phyloP scores from a whole-genome alignment of 257 asterid genomes.

The Solanum pimpinellifolium region DNA sequence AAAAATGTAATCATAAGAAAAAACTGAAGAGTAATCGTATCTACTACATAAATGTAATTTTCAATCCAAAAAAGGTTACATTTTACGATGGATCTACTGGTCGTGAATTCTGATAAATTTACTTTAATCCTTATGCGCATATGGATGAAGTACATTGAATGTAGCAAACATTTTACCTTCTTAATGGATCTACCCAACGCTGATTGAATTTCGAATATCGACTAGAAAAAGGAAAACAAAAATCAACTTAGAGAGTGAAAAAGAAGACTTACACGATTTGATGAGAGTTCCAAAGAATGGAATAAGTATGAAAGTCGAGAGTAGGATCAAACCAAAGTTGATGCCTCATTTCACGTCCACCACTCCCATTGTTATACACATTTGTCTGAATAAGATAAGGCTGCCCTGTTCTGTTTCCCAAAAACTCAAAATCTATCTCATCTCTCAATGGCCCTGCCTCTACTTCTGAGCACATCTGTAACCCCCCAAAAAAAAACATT shows the following conservation, averaged over 20 bases:
- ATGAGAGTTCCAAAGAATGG: constrained; percentile 77
- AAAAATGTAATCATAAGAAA: not conserved
- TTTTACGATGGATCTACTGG: not conserved
- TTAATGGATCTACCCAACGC: not conserved
- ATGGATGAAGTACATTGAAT: not conserved
- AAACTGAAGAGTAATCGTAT: not conserved
- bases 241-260: not conserved
- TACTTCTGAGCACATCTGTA: constrained; percentile 77
- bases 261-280: constrained; percentile 50
- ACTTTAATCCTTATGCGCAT: not conserved
- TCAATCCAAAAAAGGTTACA: not conserved
- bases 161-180: not conserved
- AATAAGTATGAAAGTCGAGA: constrained; percentile 60
- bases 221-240: not conserved
- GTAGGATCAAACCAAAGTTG: constrained; percentile 89
- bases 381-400: constrained; percentile 82
- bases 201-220: not conserved
- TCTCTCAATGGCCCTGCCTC: constrained; percentile 82
- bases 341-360: constrained; percentile 86
- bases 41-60: not conserved
- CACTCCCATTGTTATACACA: constrained; percentile 90
- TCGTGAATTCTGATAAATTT: not conserved
- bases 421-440: constrained; percentile 86
- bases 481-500: not conserved
- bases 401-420: constrained; percentile 88